Conservation (phyloP, 2,329 filamentous ascomycete species). For the Talaromyces verruculosus region DNA sequence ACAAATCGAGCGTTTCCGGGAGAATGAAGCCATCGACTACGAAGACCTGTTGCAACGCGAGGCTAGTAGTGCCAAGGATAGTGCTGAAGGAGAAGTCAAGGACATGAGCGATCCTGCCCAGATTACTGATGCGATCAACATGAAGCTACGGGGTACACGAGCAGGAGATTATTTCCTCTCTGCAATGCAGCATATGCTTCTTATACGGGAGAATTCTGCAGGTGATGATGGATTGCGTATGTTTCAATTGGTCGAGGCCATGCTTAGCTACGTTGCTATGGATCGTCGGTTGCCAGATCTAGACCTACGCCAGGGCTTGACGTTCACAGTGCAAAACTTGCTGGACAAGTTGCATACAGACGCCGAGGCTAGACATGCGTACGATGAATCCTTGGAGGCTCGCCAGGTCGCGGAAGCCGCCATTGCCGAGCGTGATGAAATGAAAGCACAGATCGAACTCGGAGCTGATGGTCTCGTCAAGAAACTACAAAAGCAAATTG, state of each 20-base stretch:
- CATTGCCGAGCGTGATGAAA: constrained; percentile 93
- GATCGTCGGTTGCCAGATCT: constrained; percentile 92
- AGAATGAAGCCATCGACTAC: constrained; percentile 96
- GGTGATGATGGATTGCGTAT: constrained; percentile 88
- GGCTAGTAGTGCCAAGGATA: constrained; percentile 86
- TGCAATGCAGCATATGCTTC: constrained; percentile 87
- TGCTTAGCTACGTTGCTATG: constrained; percentile 99
- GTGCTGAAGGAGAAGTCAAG: constrained; percentile 78
- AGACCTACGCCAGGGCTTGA: constrained; percentile 95
- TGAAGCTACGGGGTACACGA: constrained; percentile 76
- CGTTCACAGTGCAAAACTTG: constrained; percentile 93
- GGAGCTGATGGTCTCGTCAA: constrained; percentile 91
- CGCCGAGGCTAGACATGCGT: constrained; percentile 85
- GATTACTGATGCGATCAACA: constrained; percentile 90
- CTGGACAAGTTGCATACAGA: constrained; percentile 96
- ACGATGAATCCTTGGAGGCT: constrained; percentile 86
- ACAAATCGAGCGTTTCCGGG: constrained; percentile 89
- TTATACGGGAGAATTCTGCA: constrained; percentile 80
- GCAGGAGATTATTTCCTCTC: constrained; percentile 96
- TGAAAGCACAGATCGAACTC: constrained; percentile 81
- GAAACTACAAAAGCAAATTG: constrained; percentile 89
- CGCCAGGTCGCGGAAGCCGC: constrained; percentile 93
- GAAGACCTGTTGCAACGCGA: constrained; percentile 94
- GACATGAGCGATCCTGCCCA: constrained; percentile 91
- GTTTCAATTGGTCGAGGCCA: constrained; percentile 98